phyloP scores from a whole-genome alignment of 2,329 filamentous ascomycete genomes.

The Fusarium brachygibbosum region DNA sequence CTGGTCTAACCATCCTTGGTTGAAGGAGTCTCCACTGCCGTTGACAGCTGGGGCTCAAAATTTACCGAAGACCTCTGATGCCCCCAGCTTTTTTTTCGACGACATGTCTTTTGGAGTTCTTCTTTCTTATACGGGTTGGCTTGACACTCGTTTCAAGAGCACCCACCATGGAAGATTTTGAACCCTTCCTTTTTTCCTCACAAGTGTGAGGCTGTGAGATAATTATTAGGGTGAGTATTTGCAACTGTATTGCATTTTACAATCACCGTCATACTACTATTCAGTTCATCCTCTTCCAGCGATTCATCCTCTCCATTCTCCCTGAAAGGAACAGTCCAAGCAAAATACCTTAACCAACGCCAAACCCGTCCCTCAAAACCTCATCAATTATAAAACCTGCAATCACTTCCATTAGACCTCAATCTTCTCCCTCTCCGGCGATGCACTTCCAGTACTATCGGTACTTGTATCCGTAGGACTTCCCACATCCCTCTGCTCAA shows the following conservation, averaged over 20 bases:
- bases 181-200: not conserved
- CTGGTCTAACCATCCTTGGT: not conserved
- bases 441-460: slow-evolving; percentile 25
- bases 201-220: not conserved
- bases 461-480: slow-evolving; percentile 19
- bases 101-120: slow-evolving; percentile 25
- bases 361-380: not conserved
- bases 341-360: not conserved
- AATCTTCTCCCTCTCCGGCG: slow-evolving; percentile 34
- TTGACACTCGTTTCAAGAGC: not conserved
- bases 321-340: not conserved
- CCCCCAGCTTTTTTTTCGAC: slow-evolving; percentile 38
- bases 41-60: slow-evolving; percentile 13
- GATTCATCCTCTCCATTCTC: not conserved
- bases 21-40: slow-evolving; percentile 1
- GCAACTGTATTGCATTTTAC: not conserved
- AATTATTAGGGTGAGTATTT: not conserved
- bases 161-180: not conserved
- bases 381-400: not conserved
- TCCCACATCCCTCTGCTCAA: slow-evolving; percentile 20
- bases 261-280: not conserved
- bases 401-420: not conserved
- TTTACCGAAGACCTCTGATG: slow-evolving; percentile 33
- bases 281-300: not conserved
- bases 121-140: not conserved